These are phyloP conservation scores for Aplosporella prunicola DNA, from an alignment of 2,329 filamentous ascomycete genomes.

Conservation along the genomic window DNA sequence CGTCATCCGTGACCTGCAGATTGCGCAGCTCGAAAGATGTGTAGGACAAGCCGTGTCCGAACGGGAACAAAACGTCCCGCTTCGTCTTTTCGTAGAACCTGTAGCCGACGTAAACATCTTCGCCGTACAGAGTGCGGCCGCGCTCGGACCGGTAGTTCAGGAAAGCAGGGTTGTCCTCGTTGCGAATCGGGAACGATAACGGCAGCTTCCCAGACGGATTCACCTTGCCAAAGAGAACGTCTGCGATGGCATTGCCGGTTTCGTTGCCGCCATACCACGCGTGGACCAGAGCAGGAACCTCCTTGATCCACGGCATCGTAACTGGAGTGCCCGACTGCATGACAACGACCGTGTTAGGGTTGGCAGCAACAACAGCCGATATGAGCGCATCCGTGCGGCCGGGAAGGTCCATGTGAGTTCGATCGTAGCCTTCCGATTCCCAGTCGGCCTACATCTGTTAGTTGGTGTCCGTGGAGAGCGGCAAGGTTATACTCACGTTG, in stretches of 20 bases:
- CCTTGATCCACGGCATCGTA: conserved; percentile 57
- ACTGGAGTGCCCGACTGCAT: conserved; percentile 59
- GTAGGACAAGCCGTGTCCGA: conserved; percentile 56
- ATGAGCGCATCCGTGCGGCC: conserved; percentile 52
- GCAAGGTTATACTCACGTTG: conserved; percentile 45
- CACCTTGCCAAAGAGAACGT: conserved; percentile 53
- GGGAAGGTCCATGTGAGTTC: conserved; percentile 18
- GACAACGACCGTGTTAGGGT: conserved; percentile 57
- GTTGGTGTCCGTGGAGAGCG: neutral
- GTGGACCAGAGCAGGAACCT: conserved; percentile 54
- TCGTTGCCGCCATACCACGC: conserved; percentile 63
- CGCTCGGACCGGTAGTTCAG: conserved; percentile 57
- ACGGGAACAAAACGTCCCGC: conserved; percentile 48
- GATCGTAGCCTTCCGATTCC: conserved; percentile 19
- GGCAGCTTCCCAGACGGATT: conserved; percentile 55
- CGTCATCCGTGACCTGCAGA: conserved; percentile 13
- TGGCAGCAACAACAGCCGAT: conserved; percentile 44
- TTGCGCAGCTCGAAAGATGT: conserved; percentile 40
- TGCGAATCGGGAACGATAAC: conserved; percentile 53
- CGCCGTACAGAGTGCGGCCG: conserved; percentile 31
- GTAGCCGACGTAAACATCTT: conserved; percentile 18
- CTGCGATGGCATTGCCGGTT: conserved; percentile 53
- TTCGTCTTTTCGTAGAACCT: conserved; percentile 49
- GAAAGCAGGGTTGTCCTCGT: conserved; percentile 55
- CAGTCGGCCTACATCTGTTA: conserved; percentile 12